These are phyloP conservation scores for Daldinia sp. DNA, from an alignment of 2,329 filamentous ascomycete species.

Conservation along the genomic window DNA sequence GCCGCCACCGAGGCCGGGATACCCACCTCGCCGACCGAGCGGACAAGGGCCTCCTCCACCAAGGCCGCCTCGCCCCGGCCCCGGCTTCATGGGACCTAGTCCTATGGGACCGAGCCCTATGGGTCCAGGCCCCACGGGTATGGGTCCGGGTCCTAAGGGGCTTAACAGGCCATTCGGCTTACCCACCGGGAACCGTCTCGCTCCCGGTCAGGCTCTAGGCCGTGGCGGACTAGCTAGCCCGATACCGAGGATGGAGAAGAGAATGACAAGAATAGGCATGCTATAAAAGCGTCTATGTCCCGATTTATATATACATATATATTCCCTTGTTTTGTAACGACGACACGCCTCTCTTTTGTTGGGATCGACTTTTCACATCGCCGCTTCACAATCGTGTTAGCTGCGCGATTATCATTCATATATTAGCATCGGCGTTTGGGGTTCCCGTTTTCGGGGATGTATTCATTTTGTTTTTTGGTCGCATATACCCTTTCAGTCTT, in stretches of 20 bases:
- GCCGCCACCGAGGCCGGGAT: constrained; percentile 38
- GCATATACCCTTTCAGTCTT: constrained; percentile 40
- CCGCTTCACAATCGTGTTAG: constrained; percentile 19
- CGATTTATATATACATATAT: constrained; percentile 8
- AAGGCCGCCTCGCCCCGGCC: constrained; percentile 47
- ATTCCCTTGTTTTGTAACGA: constrained; percentile 26
- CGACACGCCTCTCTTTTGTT: constrained; percentile 40
- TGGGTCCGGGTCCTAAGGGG: constrained; percentile 22
- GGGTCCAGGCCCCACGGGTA: constrained; percentile 40
- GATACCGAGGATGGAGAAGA: constrained; percentile 69
- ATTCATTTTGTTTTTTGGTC: constrained; percentile 22
- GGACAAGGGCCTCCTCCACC: constrained; percentile 44
- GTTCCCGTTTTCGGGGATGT: constrained; percentile 28
- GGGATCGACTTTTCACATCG: constrained; percentile 17
- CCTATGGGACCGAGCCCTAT: constrained; percentile 26
- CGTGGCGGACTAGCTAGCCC: constrained; percentile 48
- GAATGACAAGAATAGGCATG: constrained; percentile 71
- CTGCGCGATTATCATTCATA: constrained; percentile 21
- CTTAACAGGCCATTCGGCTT: constrained; percentile 53
- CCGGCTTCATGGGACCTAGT: constrained; percentile 32
- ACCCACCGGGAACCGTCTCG: constrained; percentile 51
- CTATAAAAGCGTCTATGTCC: constrained; percentile 51
- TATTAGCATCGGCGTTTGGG: constrained; percentile 42
- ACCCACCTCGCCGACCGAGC: constrained; percentile 40
- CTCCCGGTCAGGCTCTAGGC: constrained; percentile 54